Percentiles rank a stretch among this genome's conserved stretches.
Evolutionary conservation across 768 basidiomycete species (phyloP).

Genomic region (Leccinum disarticulatum): DNA sequence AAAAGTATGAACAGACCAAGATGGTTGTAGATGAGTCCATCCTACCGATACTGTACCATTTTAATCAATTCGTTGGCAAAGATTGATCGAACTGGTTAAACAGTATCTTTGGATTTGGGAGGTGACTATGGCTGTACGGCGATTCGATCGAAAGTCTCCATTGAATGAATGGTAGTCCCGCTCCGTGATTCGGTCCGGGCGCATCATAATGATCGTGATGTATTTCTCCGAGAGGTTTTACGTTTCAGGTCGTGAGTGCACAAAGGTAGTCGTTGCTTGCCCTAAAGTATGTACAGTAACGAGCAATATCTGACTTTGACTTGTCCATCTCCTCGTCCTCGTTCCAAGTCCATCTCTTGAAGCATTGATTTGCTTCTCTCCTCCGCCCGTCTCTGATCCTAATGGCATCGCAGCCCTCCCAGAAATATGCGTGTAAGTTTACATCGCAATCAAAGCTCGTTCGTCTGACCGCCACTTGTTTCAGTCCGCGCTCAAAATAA

Average conservation of each 20-base stretch:
- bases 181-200: not conserved
- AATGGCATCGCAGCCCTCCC: constrained; percentile 71
- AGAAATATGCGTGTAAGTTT: constrained; percentile 85
- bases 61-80: too few species aligned
- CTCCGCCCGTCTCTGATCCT: constrained; percentile 32
- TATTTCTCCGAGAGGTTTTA: too few species aligned
- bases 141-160: not conserved
- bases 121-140: too few species aligned
- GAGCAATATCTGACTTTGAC: constrained; percentile 18
- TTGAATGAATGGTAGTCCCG: too few species aligned
- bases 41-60: too few species aligned
- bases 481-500: constrained; percentile 90
- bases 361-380: constrained; percentile 83
- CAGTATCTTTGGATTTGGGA: not conserved
- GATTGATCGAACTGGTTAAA: too few species aligned
- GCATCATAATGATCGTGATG: not conserved
- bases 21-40: too few species aligned
- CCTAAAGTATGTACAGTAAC: constrained; percentile 17
- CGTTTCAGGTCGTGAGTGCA: not conserved
- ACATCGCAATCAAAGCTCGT: constrained; percentile 2
- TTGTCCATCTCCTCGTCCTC: constrained; percentile 23
- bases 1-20: too few species aligned
- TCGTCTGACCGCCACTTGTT: constrained; percentile 19
- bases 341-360: constrained; percentile 36
- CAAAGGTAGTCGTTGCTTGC: constrained; percentile 8